phyloP scores from a whole-genome alignment of 169 alveolate species.

The Eimeria praecox region DNA sequence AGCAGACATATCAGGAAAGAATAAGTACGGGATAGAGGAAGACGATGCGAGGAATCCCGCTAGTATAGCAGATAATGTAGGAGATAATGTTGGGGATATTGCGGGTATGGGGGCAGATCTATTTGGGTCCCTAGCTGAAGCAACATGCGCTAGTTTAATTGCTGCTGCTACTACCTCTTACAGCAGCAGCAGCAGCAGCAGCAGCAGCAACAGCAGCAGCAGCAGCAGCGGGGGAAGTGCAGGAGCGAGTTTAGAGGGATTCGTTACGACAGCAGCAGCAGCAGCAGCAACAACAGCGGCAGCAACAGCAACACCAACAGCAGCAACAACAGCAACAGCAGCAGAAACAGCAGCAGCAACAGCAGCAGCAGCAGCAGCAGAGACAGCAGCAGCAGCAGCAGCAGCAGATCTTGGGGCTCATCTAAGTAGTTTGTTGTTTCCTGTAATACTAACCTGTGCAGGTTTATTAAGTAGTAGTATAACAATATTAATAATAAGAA shows the following conservation, averaged over 20 bases:
- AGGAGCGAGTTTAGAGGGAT: background rate
- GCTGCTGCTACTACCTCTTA: conserved; percentile 91
- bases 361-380: too few species aligned
- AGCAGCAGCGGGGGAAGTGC: too few species aligned
- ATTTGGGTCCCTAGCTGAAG: conserved; percentile 96
- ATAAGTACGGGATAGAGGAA: conserved; percentile 93
- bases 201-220: background rate
- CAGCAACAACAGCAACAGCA: too few species aligned
- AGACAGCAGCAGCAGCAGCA: too few species aligned
- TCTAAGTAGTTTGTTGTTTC: conserved; percentile 81
- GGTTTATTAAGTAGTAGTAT: too few species aligned
- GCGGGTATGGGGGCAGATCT: conserved; percentile 98
- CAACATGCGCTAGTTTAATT: conserved; percentile 95
- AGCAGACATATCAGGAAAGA: conserved; percentile 95
- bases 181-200: conserved; percentile 39
- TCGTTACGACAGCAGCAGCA: background rate
- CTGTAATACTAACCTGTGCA: conserved; percentile 83
- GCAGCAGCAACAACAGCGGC: too few species aligned
- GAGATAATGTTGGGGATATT: conserved; percentile 96
- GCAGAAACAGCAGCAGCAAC: background rate
- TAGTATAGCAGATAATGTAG: conserved; percentile 96
- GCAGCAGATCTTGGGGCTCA: too few species aligned
- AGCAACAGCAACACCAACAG: too few species aligned
- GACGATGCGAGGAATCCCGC: conserved; percentile 96
- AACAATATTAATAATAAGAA: too few species aligned